Evolutionary conservation across 345 rosid species (phyloP), one percentile per base, ranked within the genome.

Genomic region (Bruguiera sexangula): DNA sequence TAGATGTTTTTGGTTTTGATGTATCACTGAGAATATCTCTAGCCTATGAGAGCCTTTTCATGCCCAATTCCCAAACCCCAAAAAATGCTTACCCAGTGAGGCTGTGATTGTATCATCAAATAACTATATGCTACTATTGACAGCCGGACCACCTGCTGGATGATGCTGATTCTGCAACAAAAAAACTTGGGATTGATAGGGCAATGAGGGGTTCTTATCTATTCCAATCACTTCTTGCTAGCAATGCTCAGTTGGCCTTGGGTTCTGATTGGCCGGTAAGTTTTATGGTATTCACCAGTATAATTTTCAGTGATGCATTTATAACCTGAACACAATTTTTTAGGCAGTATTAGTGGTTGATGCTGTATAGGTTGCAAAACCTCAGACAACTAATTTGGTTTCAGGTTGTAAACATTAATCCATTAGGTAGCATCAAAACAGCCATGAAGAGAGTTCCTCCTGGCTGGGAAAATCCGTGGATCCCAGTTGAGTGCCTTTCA

Each of bases 191-290:
- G 58, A 67, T 52, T 50, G 94, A 88, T 2, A 89, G 97, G 78
- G 90, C 97, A 50, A 36, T 80, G 37, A 82, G 63, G 60, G 91
- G 82, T 53, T 85, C 98, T 52, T 91, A 84, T 70, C 83, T 85
- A 43, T 91, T 87, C 65, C 73, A 22, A 15, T 89, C 97, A 43
- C 82, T 94, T 71, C 66, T 82, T 75, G 85, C 78, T 24, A 81
- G 87, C 78, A 82, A 85, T 64, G 89, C 90, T 30, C 73, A 65
- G 59, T 73, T 93, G 85, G 96, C 88, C 31, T 75, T 93, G 65
- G 98, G 98, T 71, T 91, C 98, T 70, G 98, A 93, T 77, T 93
- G 98, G 98, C 98, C 98, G n/a, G 97, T 93, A 83, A 76, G 91
- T 73, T 62, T 73, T 62, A 37, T 29, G 1, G 30, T 24, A 62